Base-by-base conservation (phyloP, 768 basidiomycete species). In the Gymnopilus dilepis region DNA sequence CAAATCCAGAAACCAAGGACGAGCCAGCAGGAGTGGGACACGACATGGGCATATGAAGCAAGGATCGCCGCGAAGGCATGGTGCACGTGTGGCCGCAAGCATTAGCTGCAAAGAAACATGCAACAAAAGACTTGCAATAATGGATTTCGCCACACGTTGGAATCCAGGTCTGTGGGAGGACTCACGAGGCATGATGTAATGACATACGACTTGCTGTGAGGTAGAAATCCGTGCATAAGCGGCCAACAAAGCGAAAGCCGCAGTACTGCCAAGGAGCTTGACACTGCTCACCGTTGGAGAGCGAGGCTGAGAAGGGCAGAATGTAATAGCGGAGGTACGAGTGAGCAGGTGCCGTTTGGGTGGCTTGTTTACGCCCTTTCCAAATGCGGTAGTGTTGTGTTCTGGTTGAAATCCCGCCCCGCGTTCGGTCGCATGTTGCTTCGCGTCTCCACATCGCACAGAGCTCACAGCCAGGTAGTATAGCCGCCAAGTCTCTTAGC, bases 351-450 rank as follows among this genome's bases (percentile, higher is more conserved):
- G 17, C 15, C 3, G 19, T 21, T 41, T n/a, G 19, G 19, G 40
- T 21, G 45, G 26, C 47, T 31, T 50, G 47, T 31, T 50, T 50
- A 31, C 19, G 13, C 45, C 24, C 7, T 31, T 50, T 50, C 47
- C 47, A 31, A 50, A 50, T 50, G 47, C 47, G 47, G 47, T 22
- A 50, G 47, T 26, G 22, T 47, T 28, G 24, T 9, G 28, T 31
- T 31, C 17, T 50, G 45, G 28, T 50, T 50, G 47, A 50, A 50
- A 50, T 50, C 47, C 47, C 45, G 45, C 45, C 45, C 45, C 47
- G 47, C 47, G n/a, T 37, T 9, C 34, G 15, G 9, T 50, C 17
- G 28, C 26, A 30, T n/a, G 26, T 31, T 50, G 47, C n/a, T 24
- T 2, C 17, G n/a, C 4, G 17, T 37, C 34, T 37, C 47, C 47